Base-by-base conservation (phyloP, 2,329 filamentous ascomycete species). In the Epichloe baconii region DNA sequence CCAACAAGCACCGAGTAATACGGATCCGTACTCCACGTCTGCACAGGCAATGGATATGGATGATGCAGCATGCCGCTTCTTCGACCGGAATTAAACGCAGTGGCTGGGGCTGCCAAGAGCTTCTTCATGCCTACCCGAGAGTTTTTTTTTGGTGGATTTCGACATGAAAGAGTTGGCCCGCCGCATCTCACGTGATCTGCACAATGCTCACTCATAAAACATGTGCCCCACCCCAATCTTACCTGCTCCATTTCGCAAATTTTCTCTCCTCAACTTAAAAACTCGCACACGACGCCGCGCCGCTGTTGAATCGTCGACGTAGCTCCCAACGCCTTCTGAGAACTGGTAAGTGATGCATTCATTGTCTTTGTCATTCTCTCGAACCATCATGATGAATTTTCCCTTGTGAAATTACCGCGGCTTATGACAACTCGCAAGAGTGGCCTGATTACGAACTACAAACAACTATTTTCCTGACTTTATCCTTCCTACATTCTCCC, bases 401-500 rank as follows among this genome's bases (percentile, higher is more conserved):
- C 45, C 40, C 44, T 44, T 51, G 45, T 48, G 50, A 51, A 48
- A 51, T 47, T 44, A 48, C 50, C 40, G 50, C 50, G 50, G 50
- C 44, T 51, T 51, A 48, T 51, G 50, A 44, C 45, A 44, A 44
- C 40, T 47, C 49, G 19, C 42, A 6, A 6, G 49, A 51, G 44
- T 51, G 44, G 49, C 36, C 44, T 47, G 49, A 51, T 51, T 47
- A 51, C 49, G 49, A 51, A 21, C 3, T 46, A 36, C 38, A 14
- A 47, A 47, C 37, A 43, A 49, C 17, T 11, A 21, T 21, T 21
- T 42, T 47, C 37, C 49, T 47, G 44, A 51, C 26, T 46, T 56
- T 3, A 23, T 12, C 47, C n/a, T 6, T 51, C 19, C 43, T 42
- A 3, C 43, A 36, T 19, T 48, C 48, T 14, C 38, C 10, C 8